Conservation (phyloP, 2,329 filamentous ascomycete genomes). For the Podosphaera xanthii region DNA sequence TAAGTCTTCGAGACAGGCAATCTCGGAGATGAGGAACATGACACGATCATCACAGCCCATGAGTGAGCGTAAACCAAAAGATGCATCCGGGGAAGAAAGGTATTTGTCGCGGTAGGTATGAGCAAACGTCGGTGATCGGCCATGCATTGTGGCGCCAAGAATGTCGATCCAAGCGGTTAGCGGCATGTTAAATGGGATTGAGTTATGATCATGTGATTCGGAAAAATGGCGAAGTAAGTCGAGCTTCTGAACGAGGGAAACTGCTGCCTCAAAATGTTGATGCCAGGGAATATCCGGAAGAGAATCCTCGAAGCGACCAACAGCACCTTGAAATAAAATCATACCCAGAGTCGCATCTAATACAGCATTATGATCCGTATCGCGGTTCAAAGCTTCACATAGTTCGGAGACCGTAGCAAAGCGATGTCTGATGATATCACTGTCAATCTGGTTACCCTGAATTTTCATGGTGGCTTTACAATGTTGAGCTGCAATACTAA, state of each 20-base stretch:
- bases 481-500: constrained; percentile 83
- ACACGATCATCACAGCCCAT: constrained; percentile 96
- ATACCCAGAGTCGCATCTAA: constrained; percentile 82
- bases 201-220: constrained; percentile 21
- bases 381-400: constrained; percentile 56
- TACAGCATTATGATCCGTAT: constrained; percentile 68
- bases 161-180: constrained; percentile 93
- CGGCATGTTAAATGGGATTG: constrained; percentile 72
- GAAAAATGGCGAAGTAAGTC: constrained; percentile 48
- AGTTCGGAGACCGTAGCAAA: constrained; percentile 71
- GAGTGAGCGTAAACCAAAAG: constrained; percentile 60
- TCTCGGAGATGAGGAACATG: constrained; percentile 96
- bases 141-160: constrained; percentile 77
- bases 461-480: constrained; percentile 55
- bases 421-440: constrained; percentile 79
- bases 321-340: constrained; percentile 89
- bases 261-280: constrained; percentile 84
- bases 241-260: constrained; percentile 65
- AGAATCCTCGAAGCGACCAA: constrained; percentile 63
- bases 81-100: constrained; percentile 35
- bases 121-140: constrained; percentile 65
- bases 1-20: constrained; percentile 80
- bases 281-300: constrained; percentile 90
- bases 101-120: constrained; percentile 94
- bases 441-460: constrained; percentile 52